Evolutionary conservation across 2,329 filamentous ascomycete species (phyloP), one percentile per base, ranked within the genome.

Genomic region (Epichloe aotearoae): DNA sequence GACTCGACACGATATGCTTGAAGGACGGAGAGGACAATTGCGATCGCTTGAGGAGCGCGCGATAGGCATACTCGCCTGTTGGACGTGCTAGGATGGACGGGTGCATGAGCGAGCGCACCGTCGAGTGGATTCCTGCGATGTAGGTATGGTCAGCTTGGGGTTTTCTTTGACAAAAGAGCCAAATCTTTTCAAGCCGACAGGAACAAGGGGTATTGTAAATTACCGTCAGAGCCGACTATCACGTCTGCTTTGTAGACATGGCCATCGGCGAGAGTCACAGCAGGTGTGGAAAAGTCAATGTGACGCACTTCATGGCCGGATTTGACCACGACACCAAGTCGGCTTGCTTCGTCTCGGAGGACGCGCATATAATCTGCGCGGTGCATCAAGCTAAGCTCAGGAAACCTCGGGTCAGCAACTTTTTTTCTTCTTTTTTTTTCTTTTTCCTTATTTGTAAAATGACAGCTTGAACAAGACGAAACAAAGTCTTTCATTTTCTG

Each of bases 161-260:
- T 0, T 4, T 19, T 41, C 19, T 41, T 41, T 23, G 26, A 30
- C 26, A 30, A 30, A 30, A 10, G 26, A 30, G 26, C 26, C 26
- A 30, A 30, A 8, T 8, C 7, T 30, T 30, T 26, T 3, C 2
- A 26, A 8, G 26, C 26, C 26, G 26, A 30, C 30, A 30, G 30
- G 30, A 11, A 30, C 3, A 30, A 10, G 30, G 8, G 26, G 30
- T 11, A 11, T 30, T 30, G 8, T 12, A 10, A 10, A 4, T 38
- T 52, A 55, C 56, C 54, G 41, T 56, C 56, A 23, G 47, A 50
- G 14, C 49, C 53, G 19, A 56, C 47, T 15, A 57, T 42, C 36
- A 56, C 34, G 15, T 57, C 53, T 12, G 54, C 53, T 14, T n/a
- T 36, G 26, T 49, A 12, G 4, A 52, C 19, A 12, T 55, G 26